These are phyloP conservation scores for Rubroboletus pulcherrimus DNA, from an alignment of 768 basidiomycete genomes.

Conservation along the genomic window DNA sequence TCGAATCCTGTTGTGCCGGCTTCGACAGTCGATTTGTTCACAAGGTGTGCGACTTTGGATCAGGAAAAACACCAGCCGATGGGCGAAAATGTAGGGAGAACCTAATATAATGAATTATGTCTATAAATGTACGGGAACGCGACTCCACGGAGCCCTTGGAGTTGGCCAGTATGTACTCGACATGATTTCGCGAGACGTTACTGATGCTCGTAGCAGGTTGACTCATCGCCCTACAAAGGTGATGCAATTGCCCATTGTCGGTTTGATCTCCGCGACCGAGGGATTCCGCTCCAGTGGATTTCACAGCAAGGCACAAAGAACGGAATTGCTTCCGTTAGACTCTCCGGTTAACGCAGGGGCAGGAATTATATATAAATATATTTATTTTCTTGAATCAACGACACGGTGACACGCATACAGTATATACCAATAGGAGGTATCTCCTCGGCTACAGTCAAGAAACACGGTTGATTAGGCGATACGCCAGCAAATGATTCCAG, in stretches of 20 bases:
- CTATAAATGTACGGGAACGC: background rate
- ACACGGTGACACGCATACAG: constrained; percentile 14
- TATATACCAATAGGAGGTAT: constrained; percentile 13
- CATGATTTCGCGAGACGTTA: constrained; percentile 1
- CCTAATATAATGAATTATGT: background rate
- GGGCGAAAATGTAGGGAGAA: background rate
- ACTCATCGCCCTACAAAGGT: background rate
- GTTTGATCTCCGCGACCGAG: constrained; percentile 32
- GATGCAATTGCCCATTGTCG: constrained; percentile 5
- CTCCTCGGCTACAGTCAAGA: constrained; percentile 31
- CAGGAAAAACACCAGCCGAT: background rate
- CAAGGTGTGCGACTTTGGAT: background rate
- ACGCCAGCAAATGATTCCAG: constrained; percentile 2
- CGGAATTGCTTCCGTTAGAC: constrained; percentile 30
- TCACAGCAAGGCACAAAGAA: constrained; percentile 13
- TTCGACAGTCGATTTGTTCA: background rate
- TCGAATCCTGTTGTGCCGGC: no score
- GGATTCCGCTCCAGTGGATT: background rate
- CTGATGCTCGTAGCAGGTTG: constrained; percentile 2
- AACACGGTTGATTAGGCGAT: constrained; percentile 23
- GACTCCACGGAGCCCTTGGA: constrained; percentile 29
- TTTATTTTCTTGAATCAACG: constrained; percentile 3
- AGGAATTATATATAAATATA: constrained; percentile 6
- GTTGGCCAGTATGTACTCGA: background rate
- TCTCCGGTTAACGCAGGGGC: constrained; percentile 11